Evolutionary conservation across 139 green algal species (phyloP), one percentile per base, ranked within the genome.

Genomic region (Coelastrella sp.): DNA sequence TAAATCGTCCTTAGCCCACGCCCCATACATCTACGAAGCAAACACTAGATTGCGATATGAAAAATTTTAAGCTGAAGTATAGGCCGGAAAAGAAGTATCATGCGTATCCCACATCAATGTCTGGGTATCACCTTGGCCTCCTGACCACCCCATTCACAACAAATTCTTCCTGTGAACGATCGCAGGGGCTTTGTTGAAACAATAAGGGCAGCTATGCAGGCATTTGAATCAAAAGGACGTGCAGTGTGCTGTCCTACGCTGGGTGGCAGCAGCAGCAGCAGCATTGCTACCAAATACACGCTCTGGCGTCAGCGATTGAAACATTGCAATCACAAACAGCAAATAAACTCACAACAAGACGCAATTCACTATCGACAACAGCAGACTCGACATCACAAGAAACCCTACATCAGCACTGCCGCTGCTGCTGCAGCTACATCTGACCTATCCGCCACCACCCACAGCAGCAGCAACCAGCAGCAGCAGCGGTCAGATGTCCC

Each of bases 401-500:
- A 1, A 76, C 2, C 2, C n/a, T 67, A 21, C 59, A 67, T 32
- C 59, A 30, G 59, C 2, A 43, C 23, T 32, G 59, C 59, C 13
- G 59, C 15, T 67, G 59, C 3, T 6, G 11, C 45, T 57, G 45
- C 45, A 57, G 45, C 45, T 57, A 13, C 45, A 23, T 23, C 0
- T 57, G 45, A 9, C 15, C 11, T 13, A 57, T 23, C 11, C 45
- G 15, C 45, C 1, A 57, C 11, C 45, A 57, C 19, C 27, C 59
- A 23, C 23, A 67, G 21, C 59, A 43, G 2, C 15, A 72, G 63
- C 63, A 15, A 25, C 27, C 53, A 71, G 51, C 76, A 62, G 35
- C 57, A 82, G 51, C 48, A 69, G 53, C 51, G 69, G 74, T 27
- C 74, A 63, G 72, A 15, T 19, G 15, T 81, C n/a, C 71, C 71